Base-by-base conservation (phyloP, 2,329 filamentous ascomycete species). In the Ophiosphaerella narmari region DNA sequence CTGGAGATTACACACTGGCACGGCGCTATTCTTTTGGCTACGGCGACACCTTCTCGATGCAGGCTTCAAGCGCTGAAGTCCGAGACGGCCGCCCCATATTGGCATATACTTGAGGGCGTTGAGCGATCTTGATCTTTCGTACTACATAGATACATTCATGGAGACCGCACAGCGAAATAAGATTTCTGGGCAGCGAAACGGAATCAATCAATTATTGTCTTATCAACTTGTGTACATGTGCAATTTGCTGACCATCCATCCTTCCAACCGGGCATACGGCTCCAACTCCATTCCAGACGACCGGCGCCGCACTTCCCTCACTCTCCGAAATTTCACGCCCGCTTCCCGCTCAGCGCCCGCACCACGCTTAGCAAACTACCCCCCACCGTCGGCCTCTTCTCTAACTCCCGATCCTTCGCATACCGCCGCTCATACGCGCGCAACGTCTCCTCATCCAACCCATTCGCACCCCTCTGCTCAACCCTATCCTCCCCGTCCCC, bases 361-460 rank as follows among this genome's bases (percentile, higher is more conserved):
- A 56, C 54, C n/a, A 60, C 14, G 35, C 49, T 60, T 41, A 61
- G 50, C 47, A 68, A 26, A 45, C 64, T 67, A 2, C 55, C 66
- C 1, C 67, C 67, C 8, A 69, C 41, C 36, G 67, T 68, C 4
- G 67, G 67, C 43, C 67, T 43, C 4, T 52, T 51, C 50, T 68
- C 63, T 14, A 63, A 14, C 31, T 55, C 53, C 43, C 48, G 49
- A 23, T 62, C 53, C 46, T 43, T 53, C 5, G 55, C 51, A 36
- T 60, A 65, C 26, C 52, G 44, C 24, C 23, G 46, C 23, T 63
- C 43, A 12, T 63, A 65, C 43, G 47, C 49, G 7, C 38, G 35
- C 13, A 59, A 46, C 35, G 54, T 62, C 7, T 57, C 43, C 14
- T 51, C 42, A 34, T 62, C 60, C 46, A 59, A 41, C 29, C 52